phyloP scores from a whole-genome alignment of 2,329 filamentous ascomycete species.

The Monosporascus sp. region DNA sequence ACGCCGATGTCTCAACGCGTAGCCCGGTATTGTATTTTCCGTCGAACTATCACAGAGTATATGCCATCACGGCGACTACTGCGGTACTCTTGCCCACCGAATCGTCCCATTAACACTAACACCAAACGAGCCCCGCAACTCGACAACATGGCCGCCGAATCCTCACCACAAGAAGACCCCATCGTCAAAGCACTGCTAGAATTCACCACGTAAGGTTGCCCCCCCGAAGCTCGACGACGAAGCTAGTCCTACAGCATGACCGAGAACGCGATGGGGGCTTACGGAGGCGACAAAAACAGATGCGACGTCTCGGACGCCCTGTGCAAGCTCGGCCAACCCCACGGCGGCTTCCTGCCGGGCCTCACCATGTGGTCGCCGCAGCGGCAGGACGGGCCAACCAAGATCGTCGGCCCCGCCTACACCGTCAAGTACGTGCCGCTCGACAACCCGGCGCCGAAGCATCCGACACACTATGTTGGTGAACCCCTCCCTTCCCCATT shows the following conservation, averaged over 20 bases:
- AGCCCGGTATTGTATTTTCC: not conserved
- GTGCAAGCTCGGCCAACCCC: slow-evolving; percentile 39
- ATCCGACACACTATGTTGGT: slow-evolving; percentile 41
- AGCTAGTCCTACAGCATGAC: too few relatives aligned
- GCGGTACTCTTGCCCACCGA: not conserved
- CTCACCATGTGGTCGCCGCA: slow-evolving; percentile 50
- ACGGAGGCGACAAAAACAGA: slow-evolving; percentile 21
- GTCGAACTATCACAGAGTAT: not conserved
- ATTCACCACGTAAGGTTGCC: slow-evolving; percentile 26
- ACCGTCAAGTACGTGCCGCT: slow-evolving; percentile 47
- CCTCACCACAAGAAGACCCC: slow-evolving; percentile 13
- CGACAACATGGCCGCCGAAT: slow-evolving; percentile 10
- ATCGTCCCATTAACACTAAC: not conserved
- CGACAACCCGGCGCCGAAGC: slow-evolving; percentile 40
- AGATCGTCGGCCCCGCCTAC: slow-evolving; percentile 50
- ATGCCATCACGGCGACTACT: not conserved
- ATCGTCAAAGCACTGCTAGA: slow-evolving; percentile 26
- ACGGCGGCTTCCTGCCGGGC: slow-evolving; percentile 50
- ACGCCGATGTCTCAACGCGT: too few relatives aligned
- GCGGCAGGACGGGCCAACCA: slow-evolving; percentile 43
- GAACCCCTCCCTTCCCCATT: not conserved
- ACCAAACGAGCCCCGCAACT: slow-evolving; percentile 1
- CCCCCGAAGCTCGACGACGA: not conserved
- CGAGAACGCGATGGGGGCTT: not conserved
- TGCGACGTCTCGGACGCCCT: slow-evolving; percentile 49